Evolutionary conservation across 305 asterid species (phyloP).

Genomic region (Fraxinus sp.): DNA sequence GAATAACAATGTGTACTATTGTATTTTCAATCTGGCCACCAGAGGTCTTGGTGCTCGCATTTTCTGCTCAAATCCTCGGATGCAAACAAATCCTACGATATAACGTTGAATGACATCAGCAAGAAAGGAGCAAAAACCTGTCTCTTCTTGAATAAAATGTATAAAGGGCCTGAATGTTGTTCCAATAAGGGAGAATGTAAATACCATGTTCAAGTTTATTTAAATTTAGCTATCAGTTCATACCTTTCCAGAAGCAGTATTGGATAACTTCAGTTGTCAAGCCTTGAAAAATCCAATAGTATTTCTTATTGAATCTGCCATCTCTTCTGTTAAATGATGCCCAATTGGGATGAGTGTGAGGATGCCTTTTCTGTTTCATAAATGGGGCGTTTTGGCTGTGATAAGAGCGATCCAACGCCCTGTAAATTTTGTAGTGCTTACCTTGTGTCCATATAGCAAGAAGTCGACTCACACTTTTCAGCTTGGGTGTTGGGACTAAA

Average conservation of each 20-base stretch:
- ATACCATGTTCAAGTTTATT: not conserved
- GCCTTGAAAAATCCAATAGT: not conserved
- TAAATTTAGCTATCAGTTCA: conserved; percentile 10
- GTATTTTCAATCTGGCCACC: conserved; percentile 45
- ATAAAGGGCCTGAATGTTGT: not conserved
- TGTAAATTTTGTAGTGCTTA: conserved; percentile 26
- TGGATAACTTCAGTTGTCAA: conserved; percentile 47
- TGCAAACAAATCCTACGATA: conserved; percentile 82
- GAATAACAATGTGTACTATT: no score
- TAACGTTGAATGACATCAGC: conserved; percentile 13
- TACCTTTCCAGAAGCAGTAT: conserved; percentile 93
- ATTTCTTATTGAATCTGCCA: not conserved
- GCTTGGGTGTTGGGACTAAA: conserved; percentile 70
- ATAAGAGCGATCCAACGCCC: not conserved
- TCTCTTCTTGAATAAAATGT: not conserved
- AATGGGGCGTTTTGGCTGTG: conserved; percentile 9
- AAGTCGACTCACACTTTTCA: conserved; percentile 66
- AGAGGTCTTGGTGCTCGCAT: conserved; percentile 73
- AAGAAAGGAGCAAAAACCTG: not conserved
- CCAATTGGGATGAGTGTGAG: conserved; percentile 9
- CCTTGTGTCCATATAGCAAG: conserved; percentile 91
- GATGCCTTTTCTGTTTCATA: not conserved
- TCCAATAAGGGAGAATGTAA: not conserved
- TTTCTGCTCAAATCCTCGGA: conserved; percentile 72
- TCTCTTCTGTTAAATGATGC: not conserved